These are phyloP conservation scores for Ambrosia artemisiifolia DNA, from an alignment of 129 eudicot genomes.

Conservation along the genomic window DNA sequence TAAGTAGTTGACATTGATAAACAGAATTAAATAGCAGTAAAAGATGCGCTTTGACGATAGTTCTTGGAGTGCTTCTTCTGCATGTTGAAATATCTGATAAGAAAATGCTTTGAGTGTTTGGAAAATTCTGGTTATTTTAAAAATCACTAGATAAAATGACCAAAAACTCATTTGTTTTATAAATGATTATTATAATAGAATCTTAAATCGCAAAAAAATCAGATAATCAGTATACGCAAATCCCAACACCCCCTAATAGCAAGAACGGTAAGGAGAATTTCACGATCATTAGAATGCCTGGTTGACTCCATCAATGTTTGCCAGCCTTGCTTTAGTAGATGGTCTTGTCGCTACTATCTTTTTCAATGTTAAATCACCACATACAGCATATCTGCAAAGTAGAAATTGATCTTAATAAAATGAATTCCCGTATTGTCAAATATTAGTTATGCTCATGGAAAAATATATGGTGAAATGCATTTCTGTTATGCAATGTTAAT, in stretches of 20 bases:
- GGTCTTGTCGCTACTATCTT: conserved; percentile 73
- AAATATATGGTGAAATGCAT: background rate
- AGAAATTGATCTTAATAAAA: background rate
- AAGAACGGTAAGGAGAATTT: background rate
- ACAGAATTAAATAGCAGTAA: background rate
- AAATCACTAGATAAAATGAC: background rate
- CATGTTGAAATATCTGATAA: background rate
- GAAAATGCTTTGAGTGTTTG: background rate
- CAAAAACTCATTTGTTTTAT: background rate
- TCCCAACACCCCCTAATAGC: background rate
- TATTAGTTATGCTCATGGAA: background rate
- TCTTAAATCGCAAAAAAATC: background rate
- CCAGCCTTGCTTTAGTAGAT: conserved; percentile 85
- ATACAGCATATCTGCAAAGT: conserved; percentile 70
- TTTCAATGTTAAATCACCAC: conserved; percentile 82
- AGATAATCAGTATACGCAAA: background rate
- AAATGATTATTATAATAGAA: background rate
- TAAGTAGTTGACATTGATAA: background rate
- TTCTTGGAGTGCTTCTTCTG: background rate
- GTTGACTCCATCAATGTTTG: conserved; percentile 93
- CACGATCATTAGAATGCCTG: conserved; percentile 52
- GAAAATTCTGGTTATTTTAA: background rate
- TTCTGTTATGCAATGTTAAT: background rate
- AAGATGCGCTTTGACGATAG: background rate
- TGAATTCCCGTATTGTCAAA: background rate